Percentiles rank a stretch among this genome's conserved stretches.
Evolutionary conservation across 176 grass and related monocot genomes (phyloP).

Genomic region (Tuctoria greenei): DNA sequence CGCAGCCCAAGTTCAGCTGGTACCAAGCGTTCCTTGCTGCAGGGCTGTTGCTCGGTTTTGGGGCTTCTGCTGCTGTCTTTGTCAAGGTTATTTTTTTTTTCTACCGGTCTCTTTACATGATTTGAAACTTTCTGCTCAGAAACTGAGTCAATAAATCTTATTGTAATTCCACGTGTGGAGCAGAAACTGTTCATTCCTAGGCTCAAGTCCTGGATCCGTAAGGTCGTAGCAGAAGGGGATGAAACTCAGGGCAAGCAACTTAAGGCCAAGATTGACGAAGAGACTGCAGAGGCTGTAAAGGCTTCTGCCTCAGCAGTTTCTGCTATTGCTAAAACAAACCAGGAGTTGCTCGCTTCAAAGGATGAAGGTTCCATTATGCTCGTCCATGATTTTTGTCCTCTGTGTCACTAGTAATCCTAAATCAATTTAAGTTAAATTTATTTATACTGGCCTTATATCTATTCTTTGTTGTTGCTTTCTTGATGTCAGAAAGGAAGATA

Average conservation of each 20-base stretch:
- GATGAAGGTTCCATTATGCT: slow-evolving; percentile 54
- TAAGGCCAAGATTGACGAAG: slow-evolving; percentile 48
- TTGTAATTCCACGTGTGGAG: slow-evolving; percentile 9
- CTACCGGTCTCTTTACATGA: background rate
- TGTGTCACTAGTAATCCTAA: background rate
- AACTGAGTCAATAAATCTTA: background rate
- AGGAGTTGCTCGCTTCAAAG: slow-evolving; percentile 76
- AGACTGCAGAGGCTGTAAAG: slow-evolving; percentile 73
- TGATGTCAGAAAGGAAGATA: slow-evolving; percentile 74
- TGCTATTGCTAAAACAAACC: slow-evolving; percentile 63
- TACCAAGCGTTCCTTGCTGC: slow-evolving; percentile 68
- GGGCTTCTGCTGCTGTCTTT: slow-evolving; percentile 62
- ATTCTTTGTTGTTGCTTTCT: background rate
- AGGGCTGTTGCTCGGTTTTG: slow-evolving; percentile 70
- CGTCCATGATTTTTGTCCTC: background rate
- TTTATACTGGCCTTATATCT: background rate
- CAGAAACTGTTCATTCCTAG: slow-evolving; percentile 79
- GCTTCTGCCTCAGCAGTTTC: slow-evolving; percentile 65
- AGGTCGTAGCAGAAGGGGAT: slow-evolving; percentile 57
- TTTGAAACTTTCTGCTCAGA: background rate
- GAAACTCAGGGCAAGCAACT: slow-evolving; percentile 38
- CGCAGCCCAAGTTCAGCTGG: slow-evolving; percentile 52
- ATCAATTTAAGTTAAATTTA: background rate
- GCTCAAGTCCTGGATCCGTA: slow-evolving; percentile 82
- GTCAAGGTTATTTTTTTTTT: slow-evolving; percentile 52